A percentile compares a stretch with the other conserved stretches of the same genome.
phyloP scores from a whole-genome alignment of 2,329 filamentous ascomycete species.

The Aschersonia sp. region DNA sequence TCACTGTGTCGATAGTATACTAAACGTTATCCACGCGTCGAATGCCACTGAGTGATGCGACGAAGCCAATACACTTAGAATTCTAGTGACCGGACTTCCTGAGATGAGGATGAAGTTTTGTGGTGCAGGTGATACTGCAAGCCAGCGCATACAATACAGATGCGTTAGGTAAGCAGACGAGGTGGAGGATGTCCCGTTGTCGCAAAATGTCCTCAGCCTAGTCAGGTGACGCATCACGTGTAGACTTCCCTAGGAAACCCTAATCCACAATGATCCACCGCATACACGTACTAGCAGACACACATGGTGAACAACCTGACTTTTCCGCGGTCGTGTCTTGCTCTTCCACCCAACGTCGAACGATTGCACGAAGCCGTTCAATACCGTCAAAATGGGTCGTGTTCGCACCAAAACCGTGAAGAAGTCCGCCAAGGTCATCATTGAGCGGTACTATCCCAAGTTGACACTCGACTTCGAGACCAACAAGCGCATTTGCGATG shows the following conservation, averaged over 20 bases:
- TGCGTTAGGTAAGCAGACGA: too few species aligned
- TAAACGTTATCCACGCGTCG: too few species aligned
- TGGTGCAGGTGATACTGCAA: too few species aligned
- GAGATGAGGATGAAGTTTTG: neutral
- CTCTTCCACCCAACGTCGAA: slow-evolving; percentile 17
- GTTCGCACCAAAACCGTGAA: slow-evolving; percentile 58
- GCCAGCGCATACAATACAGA: too few species aligned
- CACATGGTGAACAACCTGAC: too few species aligned
- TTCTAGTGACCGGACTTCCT: neutral
- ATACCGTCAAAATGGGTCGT: slow-evolving; percentile 53
- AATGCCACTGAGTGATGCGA: slow-evolving; percentile 1
- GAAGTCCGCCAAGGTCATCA: slow-evolving; percentile 96
- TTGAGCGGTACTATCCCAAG: slow-evolving; percentile 96
- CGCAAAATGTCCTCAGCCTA: too few species aligned
- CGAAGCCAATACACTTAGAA: neutral
- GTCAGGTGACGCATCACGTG: slow-evolving; percentile 12
- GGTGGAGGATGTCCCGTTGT: too few species aligned
- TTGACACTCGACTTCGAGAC: slow-evolving; percentile 99
- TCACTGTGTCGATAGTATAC: too few species aligned
- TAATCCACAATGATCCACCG: slow-evolving; percentile 12
- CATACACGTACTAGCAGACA: neutral
- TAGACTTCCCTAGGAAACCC: slow-evolving; percentile 10
- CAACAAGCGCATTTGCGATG: slow-evolving; percentile 99
- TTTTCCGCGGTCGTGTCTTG: neutral
- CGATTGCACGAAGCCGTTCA: slow-evolving; percentile 19